Evolutionary conservation across 164 flowering plant genomes (phyloP).

Genomic region (Piper longum): DNA sequence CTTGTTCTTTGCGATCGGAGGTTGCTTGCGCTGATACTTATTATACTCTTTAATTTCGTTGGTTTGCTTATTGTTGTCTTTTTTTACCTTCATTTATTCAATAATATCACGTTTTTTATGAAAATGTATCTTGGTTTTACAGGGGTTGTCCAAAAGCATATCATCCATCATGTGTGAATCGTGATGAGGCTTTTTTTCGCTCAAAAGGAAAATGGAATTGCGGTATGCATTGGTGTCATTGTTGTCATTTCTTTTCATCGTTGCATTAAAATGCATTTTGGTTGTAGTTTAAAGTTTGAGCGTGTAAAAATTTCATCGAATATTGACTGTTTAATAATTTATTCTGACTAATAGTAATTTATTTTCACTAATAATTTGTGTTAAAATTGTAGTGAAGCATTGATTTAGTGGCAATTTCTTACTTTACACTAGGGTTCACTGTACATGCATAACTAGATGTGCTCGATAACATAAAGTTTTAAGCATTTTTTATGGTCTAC

Average conservation of each 20-base stretch:
- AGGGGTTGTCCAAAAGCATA: conserved; percentile 98
- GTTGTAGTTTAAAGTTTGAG: background rate
- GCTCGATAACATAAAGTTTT: too few relatives aligned
- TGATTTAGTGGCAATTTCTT: too few relatives aligned
- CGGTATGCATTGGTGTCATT: conserved; percentile 33
- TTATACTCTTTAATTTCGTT: background rate
- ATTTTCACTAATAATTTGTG: too few relatives aligned
- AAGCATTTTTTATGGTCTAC: too few relatives aligned
- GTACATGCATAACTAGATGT: too few relatives aligned
- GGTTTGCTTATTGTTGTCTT: background rate
- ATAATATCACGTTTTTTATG: background rate
- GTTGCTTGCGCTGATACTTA: conserved; percentile 23
- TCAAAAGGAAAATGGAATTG: conserved; percentile 91
- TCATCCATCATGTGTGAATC: conserved; percentile 80
- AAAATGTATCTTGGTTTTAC: conserved; percentile 1
- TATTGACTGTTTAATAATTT: too few relatives aligned
- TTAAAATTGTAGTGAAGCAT: too few relatives aligned
- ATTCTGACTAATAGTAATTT: too few relatives aligned
- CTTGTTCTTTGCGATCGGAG: conserved; percentile 91
- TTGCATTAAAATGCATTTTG: background rate
- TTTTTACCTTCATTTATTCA: background rate
- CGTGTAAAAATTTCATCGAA: too few relatives aligned
- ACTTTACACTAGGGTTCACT: too few relatives aligned
- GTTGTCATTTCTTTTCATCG: background rate
- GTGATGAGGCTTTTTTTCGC: conserved; percentile 79